Evolutionary conservation across 1,284 basidiomycete species (phyloP).

Genomic region (Cryptococcus sp.): DNA sequence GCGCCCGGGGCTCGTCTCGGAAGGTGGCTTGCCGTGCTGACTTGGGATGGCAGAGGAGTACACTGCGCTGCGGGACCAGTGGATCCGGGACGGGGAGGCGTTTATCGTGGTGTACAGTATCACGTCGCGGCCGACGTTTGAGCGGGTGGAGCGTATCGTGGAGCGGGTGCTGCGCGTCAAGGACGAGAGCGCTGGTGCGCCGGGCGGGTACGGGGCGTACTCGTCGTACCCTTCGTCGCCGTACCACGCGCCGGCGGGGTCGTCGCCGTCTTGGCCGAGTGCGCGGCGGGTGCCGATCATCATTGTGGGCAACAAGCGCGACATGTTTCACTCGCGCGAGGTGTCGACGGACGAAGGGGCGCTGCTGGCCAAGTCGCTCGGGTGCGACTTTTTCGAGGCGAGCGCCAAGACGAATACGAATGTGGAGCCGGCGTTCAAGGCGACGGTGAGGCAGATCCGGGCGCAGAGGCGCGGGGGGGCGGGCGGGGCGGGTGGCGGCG

Average conservation of each 20-base stretch:
- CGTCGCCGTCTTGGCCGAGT: conserved; percentile 1
- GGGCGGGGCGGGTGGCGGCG: not conserved
- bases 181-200: conserved; percentile 56
- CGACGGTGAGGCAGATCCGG: conserved; percentile 79
- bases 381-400: conserved; percentile 94
- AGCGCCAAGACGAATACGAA: conserved; percentile 93
- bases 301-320: conserved; percentile 88
- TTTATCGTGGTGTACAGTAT: conserved; percentile 99
- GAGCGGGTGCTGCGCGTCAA: conserved; percentile 93
- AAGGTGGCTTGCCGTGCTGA: not conserved
- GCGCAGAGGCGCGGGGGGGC: conserved; percentile 26
- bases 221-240: conserved; percentile 3
- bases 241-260: conserved; percentile 1
- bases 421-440: conserved; percentile 89
- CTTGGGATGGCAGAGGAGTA: conserved; percentile 95
- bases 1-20: not conserved
- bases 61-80: conserved; percentile 96
- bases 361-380: conserved; percentile 77
- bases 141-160: conserved; percentile 89
- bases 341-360: conserved; percentile 85
- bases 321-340: conserved; percentile 72
- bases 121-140: conserved; percentile 88
- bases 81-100: conserved; percentile 98
- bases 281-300: conserved; percentile 53
- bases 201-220: not conserved